These are phyloP conservation scores for Martiniozyma asiatica DNA, from an alignment of 1,139 yeast genomes.

Conservation along the genomic window DNA sequence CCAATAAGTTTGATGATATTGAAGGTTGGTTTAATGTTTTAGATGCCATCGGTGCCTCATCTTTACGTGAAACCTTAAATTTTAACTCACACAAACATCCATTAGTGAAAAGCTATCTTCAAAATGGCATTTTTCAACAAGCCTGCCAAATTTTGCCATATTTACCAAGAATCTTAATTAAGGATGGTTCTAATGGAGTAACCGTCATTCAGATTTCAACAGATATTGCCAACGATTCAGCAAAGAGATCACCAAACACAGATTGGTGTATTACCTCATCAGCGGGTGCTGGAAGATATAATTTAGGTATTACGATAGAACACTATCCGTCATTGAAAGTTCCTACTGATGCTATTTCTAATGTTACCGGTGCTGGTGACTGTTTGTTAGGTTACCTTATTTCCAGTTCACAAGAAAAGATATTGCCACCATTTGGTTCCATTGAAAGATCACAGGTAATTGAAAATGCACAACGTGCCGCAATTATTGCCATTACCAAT, in stretches of 20 bases:
- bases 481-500: constrained; percentile 17
- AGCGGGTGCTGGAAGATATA: constrained; percentile 16
- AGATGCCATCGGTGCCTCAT: constrained; percentile 46
- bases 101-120: constrained; percentile 21
- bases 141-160: constrained; percentile 62
- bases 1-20: constrained; percentile 42
- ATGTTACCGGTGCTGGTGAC: constrained; percentile 70
- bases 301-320: constrained; percentile 46
- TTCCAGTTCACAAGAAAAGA: constrained; percentile 16
- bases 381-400: constrained; percentile 47
- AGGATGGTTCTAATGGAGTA: constrained; percentile 59
- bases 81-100: constrained; percentile 19
- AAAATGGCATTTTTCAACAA: constrained; percentile 53
- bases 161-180: constrained; percentile 54
- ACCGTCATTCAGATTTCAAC: constrained; percentile 31
- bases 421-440: constrained; percentile 25
- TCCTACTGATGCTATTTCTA: constrained; percentile 24
- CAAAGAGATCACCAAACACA: constrained; percentile 3
- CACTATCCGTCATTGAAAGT: constrained; percentile 43
- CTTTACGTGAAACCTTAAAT: constrained; percentile 33
- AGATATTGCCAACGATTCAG: constrained; percentile 6
- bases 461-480: constrained; percentile 35
- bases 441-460: constrained; percentile 24
- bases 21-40: constrained; percentile 67
- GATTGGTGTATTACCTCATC: constrained; percentile 3